Percentiles rank a stretch among this genome's conserved stretches.
Conservation (phyloP, 2,329 filamentous ascomycete genomes). For the Aspergillus japonicus region DNA sequence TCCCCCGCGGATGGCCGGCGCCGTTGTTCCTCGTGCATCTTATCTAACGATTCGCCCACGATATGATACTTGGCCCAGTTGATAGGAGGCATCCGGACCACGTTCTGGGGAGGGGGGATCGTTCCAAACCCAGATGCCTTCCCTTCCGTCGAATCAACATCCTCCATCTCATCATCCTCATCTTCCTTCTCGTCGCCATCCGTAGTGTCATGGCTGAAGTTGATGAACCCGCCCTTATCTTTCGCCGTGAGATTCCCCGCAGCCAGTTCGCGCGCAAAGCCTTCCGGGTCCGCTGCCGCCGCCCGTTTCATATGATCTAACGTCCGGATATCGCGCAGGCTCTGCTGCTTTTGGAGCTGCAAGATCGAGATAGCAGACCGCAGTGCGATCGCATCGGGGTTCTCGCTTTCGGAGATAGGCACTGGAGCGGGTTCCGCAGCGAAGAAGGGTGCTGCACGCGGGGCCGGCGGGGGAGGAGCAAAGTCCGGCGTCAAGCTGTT, state of each 20-base stretch:
- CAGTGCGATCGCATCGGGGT: constrained; percentile 84
- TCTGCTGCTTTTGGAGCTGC: constrained; percentile 79
- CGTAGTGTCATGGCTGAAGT: constrained; percentile 39
- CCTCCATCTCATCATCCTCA: constrained; percentile 22
- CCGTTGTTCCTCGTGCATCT: constrained; percentile 77
- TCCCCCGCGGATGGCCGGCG: constrained; percentile 55
- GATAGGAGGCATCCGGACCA: constrained; percentile 82
- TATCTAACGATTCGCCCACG: constrained; percentile 80
- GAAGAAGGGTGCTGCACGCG: constrained; percentile 25
- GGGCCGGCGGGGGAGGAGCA: constrained; percentile 23
- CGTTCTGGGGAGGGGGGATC: constrained; percentile 74
- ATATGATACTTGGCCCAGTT: constrained; percentile 95
- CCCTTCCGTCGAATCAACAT: background rate
- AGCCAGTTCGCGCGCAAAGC: constrained; percentile 67
- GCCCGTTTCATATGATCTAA: constrained; percentile 69
- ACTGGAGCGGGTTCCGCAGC: constrained; percentile 41
- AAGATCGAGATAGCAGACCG: constrained; percentile 81
- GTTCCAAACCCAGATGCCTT: constrained; percentile 51
- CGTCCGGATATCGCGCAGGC: constrained; percentile 69
- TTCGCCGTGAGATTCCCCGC: constrained; percentile 57
- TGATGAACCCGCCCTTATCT: constrained; percentile 33
- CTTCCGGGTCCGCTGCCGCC: constrained; percentile 68
- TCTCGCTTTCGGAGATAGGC: constrained; percentile 53
- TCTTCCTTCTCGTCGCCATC: constrained; percentile 37
- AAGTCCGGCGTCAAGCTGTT: constrained; percentile 11